A percentile compares a stretch with the other conserved stretches of the same genome.
Evolutionary conservation across 176 grass and related monocot genomes (phyloP).

Genomic region (Puccinellia tenuiflora): DNA sequence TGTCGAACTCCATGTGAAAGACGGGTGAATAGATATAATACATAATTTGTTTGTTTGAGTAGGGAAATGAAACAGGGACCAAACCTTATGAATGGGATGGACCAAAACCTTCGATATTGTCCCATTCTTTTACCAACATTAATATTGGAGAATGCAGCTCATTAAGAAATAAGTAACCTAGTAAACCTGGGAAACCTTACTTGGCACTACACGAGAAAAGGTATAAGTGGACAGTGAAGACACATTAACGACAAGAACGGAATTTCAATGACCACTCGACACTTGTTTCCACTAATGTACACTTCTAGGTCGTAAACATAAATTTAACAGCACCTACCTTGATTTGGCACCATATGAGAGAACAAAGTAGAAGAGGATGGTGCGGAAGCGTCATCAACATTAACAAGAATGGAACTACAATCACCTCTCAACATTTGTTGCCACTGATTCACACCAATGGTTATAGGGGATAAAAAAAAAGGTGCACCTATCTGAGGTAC

Average conservation of each 20-base stretch:
- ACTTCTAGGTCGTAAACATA: neutral
- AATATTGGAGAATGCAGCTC: neutral
- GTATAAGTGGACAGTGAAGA: neutral
- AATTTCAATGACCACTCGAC: neutral
- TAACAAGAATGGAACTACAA: neutral
- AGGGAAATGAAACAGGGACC: conserved; percentile 1
- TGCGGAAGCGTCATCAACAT: neutral
- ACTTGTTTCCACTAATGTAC: neutral
- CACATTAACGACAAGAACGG: neutral
- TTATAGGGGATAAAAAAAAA: neutral
- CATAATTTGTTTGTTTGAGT: neutral
- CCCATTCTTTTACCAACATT: neutral
- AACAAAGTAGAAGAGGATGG: neutral
- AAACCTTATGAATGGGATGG: neutral
- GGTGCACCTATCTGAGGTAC: neutral
- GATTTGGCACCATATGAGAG: neutral
- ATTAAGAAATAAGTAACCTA: neutral
- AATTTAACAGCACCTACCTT: neutral
- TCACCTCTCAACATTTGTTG: neutral
- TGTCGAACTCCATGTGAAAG: neutral
- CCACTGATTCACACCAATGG: neutral
- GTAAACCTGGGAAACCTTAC: neutral
- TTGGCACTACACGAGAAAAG: neutral
- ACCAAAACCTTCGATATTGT: neutral
- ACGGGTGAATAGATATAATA: neutral